Conservation (phyloP, 2,329 filamentous ascomycete species). For the Diplodia seriata region DNA sequence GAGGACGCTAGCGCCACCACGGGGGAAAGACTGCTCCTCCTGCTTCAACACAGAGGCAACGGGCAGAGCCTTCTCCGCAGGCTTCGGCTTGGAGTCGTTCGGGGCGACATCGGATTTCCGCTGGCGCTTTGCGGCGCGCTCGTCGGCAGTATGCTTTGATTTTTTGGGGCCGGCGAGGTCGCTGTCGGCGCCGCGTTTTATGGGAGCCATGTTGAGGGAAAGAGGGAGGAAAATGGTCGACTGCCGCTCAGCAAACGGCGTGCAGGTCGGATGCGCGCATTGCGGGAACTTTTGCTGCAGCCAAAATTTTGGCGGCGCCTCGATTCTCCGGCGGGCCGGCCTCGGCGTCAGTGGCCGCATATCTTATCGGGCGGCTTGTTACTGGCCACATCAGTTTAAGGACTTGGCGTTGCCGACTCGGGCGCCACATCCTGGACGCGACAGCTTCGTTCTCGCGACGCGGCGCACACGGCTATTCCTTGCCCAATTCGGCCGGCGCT, state of each 20-base stretch:
- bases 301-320: conserved; percentile 32
- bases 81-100: conserved; percentile 40
- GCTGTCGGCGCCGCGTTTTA: conserved; percentile 55
- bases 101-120: conserved; percentile 46
- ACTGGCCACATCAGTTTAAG: neutral
- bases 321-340: conserved; percentile 33
- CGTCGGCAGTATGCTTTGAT: conserved; percentile 40
- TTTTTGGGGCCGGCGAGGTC: conserved; percentile 43
- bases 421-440: conserved; percentile 18
- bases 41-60: conserved; percentile 63
- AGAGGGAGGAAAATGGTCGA: neutral
- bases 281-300: conserved; percentile 24
- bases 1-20: conserved; percentile 87
- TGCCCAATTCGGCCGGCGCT: neutral
- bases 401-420: conserved; percentile 1
- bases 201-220: conserved; percentile 51
- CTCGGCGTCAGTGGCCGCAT: conserved; percentile 9
- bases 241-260: conserved; percentile 23
- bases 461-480: conserved; percentile 16
- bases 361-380: conserved; percentile 7
- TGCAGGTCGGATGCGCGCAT: conserved; percentile 21
- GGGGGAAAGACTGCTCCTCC: conserved; percentile 89
- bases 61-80: conserved; percentile 39
- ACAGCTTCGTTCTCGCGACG: conserved; percentile 26
- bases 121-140: conserved; percentile 47